phyloP scores from a whole-genome alignment of 768 basidiomycete genomes.

The Hydnomerulius pinastri region DNA sequence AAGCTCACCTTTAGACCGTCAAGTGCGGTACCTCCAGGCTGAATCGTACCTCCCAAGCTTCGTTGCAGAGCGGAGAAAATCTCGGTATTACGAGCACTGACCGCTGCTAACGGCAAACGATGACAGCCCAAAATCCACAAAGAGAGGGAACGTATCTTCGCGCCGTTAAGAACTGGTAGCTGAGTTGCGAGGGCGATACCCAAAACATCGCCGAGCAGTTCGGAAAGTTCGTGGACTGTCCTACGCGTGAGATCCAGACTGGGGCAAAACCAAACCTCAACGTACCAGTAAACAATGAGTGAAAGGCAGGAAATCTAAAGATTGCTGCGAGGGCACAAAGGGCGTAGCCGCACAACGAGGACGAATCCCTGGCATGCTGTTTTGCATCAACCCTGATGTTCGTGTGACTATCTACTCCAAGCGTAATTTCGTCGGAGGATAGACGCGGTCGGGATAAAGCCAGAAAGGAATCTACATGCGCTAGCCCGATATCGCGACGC shows the following conservation, averaged over 20 bases:
- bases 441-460: slow-evolving; percentile 8
- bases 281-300: slow-evolving; percentile 52
- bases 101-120: slow-evolving; percentile 43
- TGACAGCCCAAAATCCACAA: slow-evolving; percentile 54
- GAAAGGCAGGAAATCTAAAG: slow-evolving; percentile 47
- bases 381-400: slow-evolving; percentile 37
- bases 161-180: slow-evolving; percentile 40
- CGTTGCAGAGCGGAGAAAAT: slow-evolving; percentile 39
- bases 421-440: slow-evolving; percentile 3
- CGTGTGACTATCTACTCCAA: slow-evolving; percentile 2
- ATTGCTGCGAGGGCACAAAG: slow-evolving; percentile 53
- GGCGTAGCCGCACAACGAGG: slow-evolving; percentile 53
- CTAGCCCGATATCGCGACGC: slow-evolving; percentile 52
- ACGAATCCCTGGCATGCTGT: slow-evolving; percentile 42
- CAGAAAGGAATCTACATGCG: slow-evolving; percentile 37
- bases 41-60: slow-evolving; percentile 33
- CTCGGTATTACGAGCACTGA: slow-evolving; percentile 32
- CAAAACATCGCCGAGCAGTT: slow-evolving; percentile 47
- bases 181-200: slow-evolving; percentile 37
- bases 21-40: slow-evolving; percentile 13
- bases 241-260: slow-evolving; percentile 3
- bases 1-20: slow-evolving; percentile 32
- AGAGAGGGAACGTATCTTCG: slow-evolving; percentile 49
- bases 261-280: slow-evolving; percentile 2
- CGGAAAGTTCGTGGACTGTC: slow-evolving; percentile 45